Percentiles rank a stretch among this genome's conserved stretches.
phyloP scores from a whole-genome alignment of 192 early-diverging fungal species.

The Podila verticillata region DNA sequence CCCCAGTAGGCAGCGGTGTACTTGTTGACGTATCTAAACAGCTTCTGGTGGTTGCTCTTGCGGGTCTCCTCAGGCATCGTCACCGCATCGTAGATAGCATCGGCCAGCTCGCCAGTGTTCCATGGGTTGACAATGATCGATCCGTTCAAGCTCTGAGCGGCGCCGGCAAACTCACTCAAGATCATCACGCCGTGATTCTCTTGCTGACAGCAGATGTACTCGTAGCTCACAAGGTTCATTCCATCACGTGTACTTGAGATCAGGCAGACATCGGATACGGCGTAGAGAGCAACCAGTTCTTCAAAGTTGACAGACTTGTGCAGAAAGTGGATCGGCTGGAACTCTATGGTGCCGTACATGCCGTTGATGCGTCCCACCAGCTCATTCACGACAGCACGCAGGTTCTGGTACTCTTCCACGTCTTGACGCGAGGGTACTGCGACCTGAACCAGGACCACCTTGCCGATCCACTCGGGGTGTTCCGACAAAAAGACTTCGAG shows the following conservation, averaged over 20 bases:
- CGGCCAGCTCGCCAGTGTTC: slow-evolving; percentile 96
- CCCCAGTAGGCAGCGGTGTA: slow-evolving; percentile 99
- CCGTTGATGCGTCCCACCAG: slow-evolving; percentile 99
- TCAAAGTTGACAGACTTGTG: slow-evolving; percentile 96
- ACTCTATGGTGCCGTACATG: slow-evolving; percentile 94
- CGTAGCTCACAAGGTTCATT: slow-evolving; percentile 99
- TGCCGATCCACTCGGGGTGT: slow-evolving; percentile 93
- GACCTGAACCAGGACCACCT: slow-evolving; percentile 95
- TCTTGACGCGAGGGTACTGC: slow-evolving; percentile 98
- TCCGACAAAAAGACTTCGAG: slow-evolving; percentile 90
- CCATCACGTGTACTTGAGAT: slow-evolving; percentile 98
- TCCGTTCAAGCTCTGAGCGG: slow-evolving; percentile 97
- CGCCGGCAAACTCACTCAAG: slow-evolving; percentile 97
- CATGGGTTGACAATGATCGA: slow-evolving; percentile 99
- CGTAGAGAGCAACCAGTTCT: slow-evolving; percentile 96
- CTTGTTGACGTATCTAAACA: slow-evolving; percentile 93
- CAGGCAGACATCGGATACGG: slow-evolving; percentile 94
- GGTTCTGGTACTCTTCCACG: slow-evolving; percentile 97
- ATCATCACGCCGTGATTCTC: slow-evolving; percentile 96
- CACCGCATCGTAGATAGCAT: slow-evolving; percentile 92
- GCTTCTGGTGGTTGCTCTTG: slow-evolving; percentile 87
- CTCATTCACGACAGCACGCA: slow-evolving; percentile 94
- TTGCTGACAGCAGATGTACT: slow-evolving; percentile 95
- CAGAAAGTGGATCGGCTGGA: slow-evolving; percentile 98
- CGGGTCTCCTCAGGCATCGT: slow-evolving; percentile 88